Base-by-base conservation (phyloP, 2,329 filamentous ascomycete genomes). In the Diaporthe vexans region DNA sequence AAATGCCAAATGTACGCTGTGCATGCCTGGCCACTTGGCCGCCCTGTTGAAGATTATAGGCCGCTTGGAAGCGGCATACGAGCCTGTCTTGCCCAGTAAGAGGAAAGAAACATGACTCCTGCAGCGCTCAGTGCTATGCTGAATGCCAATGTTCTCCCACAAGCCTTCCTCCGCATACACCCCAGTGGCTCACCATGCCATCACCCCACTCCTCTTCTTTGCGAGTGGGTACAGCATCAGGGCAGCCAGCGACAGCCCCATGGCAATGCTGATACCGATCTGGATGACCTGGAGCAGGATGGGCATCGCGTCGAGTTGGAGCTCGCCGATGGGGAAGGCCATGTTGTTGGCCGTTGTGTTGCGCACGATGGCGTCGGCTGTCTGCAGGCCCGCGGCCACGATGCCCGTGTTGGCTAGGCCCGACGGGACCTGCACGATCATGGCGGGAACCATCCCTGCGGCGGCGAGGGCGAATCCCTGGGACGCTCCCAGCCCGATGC, bases 221-320 rank as follows among this genome's bases (percentile, higher is more conserved):
- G 7, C 46, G 1, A 68, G 48, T n/a, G 63, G 63, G 48, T 68
- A 54, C 48, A 68, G 48, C 48, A 68, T 8, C 33, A 68, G 11
- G 8, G 63, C 63, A 4, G 63, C 63, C 19, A 68, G 33, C 2
- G 63, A 68, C 8, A 54, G 63, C 7, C 63, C 63, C 63, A 68
- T 68, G 63, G 63, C 63, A 19, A 68, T 68, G 4, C 63, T 68
- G 63, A 68, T 68, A 5, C 63, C 46, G 48, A 68, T 54, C 63
- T 68, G 63, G 48, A 68, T 68, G 33, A 68, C 63, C 63, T 68
- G 63, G 29, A 68, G 63, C 33, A 68, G 61, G 46, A 67, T 37
- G 46, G 61, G 61, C 61, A 67, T 52, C 10, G 61, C 46, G 21
- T 67, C 61, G 61, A 67, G 29, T 46, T 67, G 61, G 61, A 67